phyloP scores from a whole-genome alignment of 2,329 filamentous ascomycete genomes.

The Penicillium sp. region DNA sequence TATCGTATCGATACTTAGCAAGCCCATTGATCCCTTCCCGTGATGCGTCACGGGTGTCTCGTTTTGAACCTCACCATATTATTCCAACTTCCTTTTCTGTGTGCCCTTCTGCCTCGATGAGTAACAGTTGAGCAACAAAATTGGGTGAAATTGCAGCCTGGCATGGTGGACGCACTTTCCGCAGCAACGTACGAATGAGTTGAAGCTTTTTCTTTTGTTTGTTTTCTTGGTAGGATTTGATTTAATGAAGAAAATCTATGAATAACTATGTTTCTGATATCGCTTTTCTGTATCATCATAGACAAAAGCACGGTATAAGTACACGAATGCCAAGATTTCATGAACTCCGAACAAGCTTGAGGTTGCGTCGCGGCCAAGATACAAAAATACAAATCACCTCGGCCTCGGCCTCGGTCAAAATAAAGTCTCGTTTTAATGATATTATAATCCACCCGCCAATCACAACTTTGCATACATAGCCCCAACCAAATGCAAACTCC shows the following conservation, averaged over 20 bases:
- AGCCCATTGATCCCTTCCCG: slow-evolving; percentile 20
- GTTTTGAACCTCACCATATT: slow-evolving; percentile 3
- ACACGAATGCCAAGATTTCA: background rate
- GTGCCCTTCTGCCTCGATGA: slow-evolving; percentile 3
- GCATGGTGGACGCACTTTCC: slow-evolving; percentile 11
- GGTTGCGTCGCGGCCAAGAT: no score
- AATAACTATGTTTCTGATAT: background rate
- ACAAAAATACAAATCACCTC: background rate
- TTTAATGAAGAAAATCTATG: slow-evolving; percentile 24
- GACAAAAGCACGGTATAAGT: slow-evolving; percentile 4
- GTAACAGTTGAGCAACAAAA: slow-evolving; percentile 6
- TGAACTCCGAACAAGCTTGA: background rate
- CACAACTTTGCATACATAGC: background rate
- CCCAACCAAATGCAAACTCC: slow-evolving; percentile 10
- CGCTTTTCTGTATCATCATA: background rate
- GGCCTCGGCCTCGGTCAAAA: background rate
- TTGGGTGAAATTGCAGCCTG: slow-evolving; percentile 11
- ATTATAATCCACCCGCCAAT: background rate
- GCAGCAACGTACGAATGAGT: slow-evolving; percentile 11
- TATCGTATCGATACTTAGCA: slow-evolving; percentile 20
- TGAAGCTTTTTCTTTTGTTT: slow-evolving; percentile 9
- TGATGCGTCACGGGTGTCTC: slow-evolving; percentile 20
- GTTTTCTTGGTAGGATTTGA: slow-evolving; percentile 20
- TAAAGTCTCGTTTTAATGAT: background rate
- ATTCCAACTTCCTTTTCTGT: slow-evolving; percentile 2